Evolutionary conservation across 257 asterid genomes (phyloP), one percentile per base, ranked within the genome.

Genomic region (Anisodus acutangulus): DNA sequence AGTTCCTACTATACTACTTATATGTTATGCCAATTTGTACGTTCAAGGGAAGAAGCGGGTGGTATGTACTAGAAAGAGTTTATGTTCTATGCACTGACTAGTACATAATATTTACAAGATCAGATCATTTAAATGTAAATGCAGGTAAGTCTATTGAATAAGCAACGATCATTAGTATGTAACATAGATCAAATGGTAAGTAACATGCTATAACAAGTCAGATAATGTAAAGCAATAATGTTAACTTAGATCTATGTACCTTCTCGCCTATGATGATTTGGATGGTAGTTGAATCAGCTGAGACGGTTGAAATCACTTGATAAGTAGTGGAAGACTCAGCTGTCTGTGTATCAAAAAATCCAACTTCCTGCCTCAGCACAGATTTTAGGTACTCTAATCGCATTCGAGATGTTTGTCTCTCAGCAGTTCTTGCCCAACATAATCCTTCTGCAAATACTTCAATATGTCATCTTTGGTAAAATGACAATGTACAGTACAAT

Each of bases 401-500:
- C 98, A 94, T 93, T 76, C 93, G 43, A 53, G 98, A 93, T 60
- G 92, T 93, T 89, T 94, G 98, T 82, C 98, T 94, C 87, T 94
- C 98, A 63, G 98, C 98, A 2, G 98, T 94, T 90, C 97, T 93
- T 78, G 97, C 97, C 98, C 98, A 94, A 79, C 98, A 94, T 41
- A 94, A 64, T 83, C 98, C 98, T 81, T 94, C 98, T 94, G 92
- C 43, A 83, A 64, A 86, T 76, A 41, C 4, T 17, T 70, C 54
- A 66, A 66, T 8, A 78, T 78, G 64, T 76, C 45, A 78, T 78
- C 64, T 53, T 78, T 53, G 9, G 4, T 41, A 41, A 69, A 60
- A 43, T 4, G 0, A 12, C 43, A 16, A 8, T 3, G 1, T 17
- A 26, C 11, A 0, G 49, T 39, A 71, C 4, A 45, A 19, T 7